phyloP scores from a whole-genome alignment of 768 basidiomycete species.

The Calocybe cyanea region DNA sequence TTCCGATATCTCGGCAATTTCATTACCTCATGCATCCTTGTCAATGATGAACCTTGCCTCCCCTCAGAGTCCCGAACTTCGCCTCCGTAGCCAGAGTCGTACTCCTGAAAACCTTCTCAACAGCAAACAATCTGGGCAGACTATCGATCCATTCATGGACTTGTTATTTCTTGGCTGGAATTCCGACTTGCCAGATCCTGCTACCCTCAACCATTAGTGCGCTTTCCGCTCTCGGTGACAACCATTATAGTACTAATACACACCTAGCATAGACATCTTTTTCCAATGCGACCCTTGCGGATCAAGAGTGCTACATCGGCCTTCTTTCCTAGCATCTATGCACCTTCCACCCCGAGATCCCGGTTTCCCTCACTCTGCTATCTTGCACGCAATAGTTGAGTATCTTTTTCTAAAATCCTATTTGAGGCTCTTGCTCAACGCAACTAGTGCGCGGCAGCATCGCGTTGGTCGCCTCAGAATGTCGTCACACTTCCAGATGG shows the following conservation, averaged over 20 bases:
- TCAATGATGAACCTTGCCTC: slow-evolving; percentile 37
- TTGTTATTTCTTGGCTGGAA: slow-evolving; percentile 80
- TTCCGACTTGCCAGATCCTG: slow-evolving; percentile 76
- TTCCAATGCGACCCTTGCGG: slow-evolving; percentile 88
- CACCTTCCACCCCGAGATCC: slow-evolving; percentile 76
- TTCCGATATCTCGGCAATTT: slow-evolving; percentile 32
- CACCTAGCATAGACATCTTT: slow-evolving; percentile 73
- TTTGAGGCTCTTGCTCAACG: no score
- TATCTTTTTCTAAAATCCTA: slow-evolving; percentile 15
- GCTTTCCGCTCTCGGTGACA: slow-evolving; percentile 22
- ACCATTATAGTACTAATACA: slow-evolving; percentile 9
- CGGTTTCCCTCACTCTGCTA: slow-evolving; percentile 83
- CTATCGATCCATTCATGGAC: slow-evolving; percentile 55
- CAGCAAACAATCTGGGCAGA: slow-evolving; percentile 26
- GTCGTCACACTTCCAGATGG: slow-evolving; percentile 68
- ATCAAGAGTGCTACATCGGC: slow-evolving; percentile 77
- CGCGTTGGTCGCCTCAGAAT: slow-evolving; percentile 75
- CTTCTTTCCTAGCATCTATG: slow-evolving; percentile 77
- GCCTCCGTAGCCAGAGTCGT: slow-evolving; percentile 40
- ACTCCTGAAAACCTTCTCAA: slow-evolving; percentile 46
- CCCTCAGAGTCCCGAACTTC: slow-evolving; percentile 32
- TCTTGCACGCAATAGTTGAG: slow-evolving; percentile 88
- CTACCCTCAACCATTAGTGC: slow-evolving; percentile 71
- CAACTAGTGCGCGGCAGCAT: slow-evolving; percentile 86
- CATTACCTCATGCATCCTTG: slow-evolving; percentile 42